Conservation (phyloP, 1,284 basidiomycete genomes). For the Rugosomyces carneus region DNA sequence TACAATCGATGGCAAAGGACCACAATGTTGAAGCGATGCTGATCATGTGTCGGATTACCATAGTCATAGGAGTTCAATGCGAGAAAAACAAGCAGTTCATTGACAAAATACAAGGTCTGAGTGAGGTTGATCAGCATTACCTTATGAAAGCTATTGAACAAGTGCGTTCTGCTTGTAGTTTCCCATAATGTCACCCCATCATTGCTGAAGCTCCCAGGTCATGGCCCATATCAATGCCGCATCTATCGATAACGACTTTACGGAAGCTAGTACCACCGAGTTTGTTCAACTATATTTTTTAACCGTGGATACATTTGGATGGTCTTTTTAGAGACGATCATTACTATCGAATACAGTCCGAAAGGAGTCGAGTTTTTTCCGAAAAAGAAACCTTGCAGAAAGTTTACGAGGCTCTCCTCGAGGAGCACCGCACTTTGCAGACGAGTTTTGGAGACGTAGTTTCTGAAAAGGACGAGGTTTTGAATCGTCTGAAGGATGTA, state of each 20-base stretch:
- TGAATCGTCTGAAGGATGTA: slow-evolving; percentile 51
- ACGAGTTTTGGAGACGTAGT: slow-evolving; percentile 62
- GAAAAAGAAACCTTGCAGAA: slow-evolving; percentile 82
- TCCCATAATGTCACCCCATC: not conserved
- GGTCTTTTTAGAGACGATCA: slow-evolving; percentile 63
- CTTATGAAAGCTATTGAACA: slow-evolving; percentile 86
- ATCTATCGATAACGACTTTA: slow-evolving; percentile 36
- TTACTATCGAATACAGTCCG: slow-evolving; percentile 78
- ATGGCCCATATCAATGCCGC: slow-evolving; percentile 61
- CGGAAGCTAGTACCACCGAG: slow-evolving; percentile 70
- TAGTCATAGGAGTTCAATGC: slow-evolving; percentile 91
- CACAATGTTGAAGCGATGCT: slow-evolving; percentile 60
- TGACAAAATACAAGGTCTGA: slow-evolving; percentile 75
- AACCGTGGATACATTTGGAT: slow-evolving; percentile 5
- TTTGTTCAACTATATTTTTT: slow-evolving; percentile 35
- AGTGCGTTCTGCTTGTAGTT: slow-evolving; percentile 29
- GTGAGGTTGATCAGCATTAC: slow-evolving; percentile 74
- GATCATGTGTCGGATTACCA: slow-evolving; percentile 76
- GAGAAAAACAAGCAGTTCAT: slow-evolving; percentile 81
- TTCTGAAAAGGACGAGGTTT: slow-evolving; percentile 68
- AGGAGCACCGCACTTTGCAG: slow-evolving; percentile 71
- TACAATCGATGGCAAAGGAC: slow-evolving; percentile 79
- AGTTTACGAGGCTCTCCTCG: slow-evolving; percentile 67
- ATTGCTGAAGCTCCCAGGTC: slow-evolving; percentile 38
- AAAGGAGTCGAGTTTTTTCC: slow-evolving; percentile 63